Conservation (phyloP, 331 rosid genomes). For the Acacia pycnantha region DNA sequence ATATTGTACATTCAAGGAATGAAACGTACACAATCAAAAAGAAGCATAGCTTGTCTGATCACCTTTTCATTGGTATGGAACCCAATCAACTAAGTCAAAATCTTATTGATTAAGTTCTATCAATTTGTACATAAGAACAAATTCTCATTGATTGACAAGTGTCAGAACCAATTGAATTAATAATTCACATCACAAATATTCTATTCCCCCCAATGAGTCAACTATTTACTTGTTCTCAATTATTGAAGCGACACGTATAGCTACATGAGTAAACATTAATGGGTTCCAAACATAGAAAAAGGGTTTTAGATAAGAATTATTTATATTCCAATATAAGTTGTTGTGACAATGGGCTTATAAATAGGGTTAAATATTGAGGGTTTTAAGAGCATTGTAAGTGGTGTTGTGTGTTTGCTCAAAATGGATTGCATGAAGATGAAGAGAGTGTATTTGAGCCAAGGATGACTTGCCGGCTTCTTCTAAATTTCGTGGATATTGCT, state of each 20-base stretch:
- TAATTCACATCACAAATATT: conserved; percentile 9
- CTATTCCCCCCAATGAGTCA: conserved; percentile 30
- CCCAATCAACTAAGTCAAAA: conserved; percentile 24
- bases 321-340: not conserved
- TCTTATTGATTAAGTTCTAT: not conserved
- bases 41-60: not conserved
- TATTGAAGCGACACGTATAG: not conserved
- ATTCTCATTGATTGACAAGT: conserved; percentile 13
- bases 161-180: no score
- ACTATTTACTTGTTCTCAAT: not conserved
- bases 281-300: not conserved
- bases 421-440: conserved; percentile 7
- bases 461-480: conserved; percentile 33
- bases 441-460: conserved; percentile 40
- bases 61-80: not conserved
- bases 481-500: not conserved
- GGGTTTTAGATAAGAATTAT: not conserved
- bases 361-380: not conserved
- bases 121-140: conserved; percentile 11
- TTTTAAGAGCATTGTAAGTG: not conserved
- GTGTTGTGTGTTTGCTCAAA: not conserved
- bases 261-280: not conserved
- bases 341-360: not conserved
- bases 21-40: not conserved
- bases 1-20: not conserved